phyloP scores from a whole-genome alignment of 495 filamentous ascomycete species.

The Aspergillus hancockii region DNA sequence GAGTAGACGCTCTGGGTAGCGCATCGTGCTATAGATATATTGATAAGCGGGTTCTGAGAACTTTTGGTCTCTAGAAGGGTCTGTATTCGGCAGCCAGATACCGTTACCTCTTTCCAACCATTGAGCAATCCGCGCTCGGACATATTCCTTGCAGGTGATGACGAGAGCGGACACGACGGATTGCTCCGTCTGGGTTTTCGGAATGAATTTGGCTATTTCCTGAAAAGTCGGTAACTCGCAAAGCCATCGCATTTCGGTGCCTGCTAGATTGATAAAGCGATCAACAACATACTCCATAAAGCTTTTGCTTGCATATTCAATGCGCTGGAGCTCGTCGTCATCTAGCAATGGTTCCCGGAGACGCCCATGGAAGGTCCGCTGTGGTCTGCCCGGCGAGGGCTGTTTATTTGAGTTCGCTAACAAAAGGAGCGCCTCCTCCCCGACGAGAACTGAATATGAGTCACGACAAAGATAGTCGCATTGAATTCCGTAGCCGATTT shows the following conservation, averaged over 20 bases:
- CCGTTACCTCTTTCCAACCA: not conserved
- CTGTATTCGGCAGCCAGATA: not conserved
- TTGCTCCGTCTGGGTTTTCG: slow-evolving; percentile 2
- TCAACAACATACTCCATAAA: slow-evolving; percentile 39
- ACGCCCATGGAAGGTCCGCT: slow-evolving; percentile 30
- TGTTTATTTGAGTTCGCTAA: slow-evolving; percentile 19
- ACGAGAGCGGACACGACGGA: slow-evolving; percentile 19
- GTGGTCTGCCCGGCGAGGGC: slow-evolving; percentile 6
- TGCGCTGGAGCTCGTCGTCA: slow-evolving; percentile 45
- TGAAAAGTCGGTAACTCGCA: slow-evolving; percentile 27
- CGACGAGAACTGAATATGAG: slow-evolving; percentile 50
- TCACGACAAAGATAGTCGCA: slow-evolving; percentile 39
- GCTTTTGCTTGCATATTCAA: slow-evolving; percentile 53
- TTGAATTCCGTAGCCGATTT: slow-evolving; percentile 46
- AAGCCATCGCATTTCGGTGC: slow-evolving; percentile 46
- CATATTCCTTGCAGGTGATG: slow-evolving; percentile 25
- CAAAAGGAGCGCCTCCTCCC: slow-evolving; percentile 45
- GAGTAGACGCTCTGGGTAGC: slow-evolving; percentile 32
- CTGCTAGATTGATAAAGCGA: slow-evolving; percentile 36
- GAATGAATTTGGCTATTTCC: slow-evolving; percentile 23
- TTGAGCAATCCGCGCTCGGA: slow-evolving; percentile 9
- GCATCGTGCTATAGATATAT: slow-evolving; percentile 13
- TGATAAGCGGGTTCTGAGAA: not conserved
- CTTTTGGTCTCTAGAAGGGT: not conserved
- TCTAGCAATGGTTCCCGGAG: slow-evolving; percentile 34